A percentile compares a stretch with the other conserved stretches of the same genome.
These are phyloP conservation scores for Pichia heedii DNA, from an alignment of 805 yeast species.

Conservation along the genomic window DNA sequence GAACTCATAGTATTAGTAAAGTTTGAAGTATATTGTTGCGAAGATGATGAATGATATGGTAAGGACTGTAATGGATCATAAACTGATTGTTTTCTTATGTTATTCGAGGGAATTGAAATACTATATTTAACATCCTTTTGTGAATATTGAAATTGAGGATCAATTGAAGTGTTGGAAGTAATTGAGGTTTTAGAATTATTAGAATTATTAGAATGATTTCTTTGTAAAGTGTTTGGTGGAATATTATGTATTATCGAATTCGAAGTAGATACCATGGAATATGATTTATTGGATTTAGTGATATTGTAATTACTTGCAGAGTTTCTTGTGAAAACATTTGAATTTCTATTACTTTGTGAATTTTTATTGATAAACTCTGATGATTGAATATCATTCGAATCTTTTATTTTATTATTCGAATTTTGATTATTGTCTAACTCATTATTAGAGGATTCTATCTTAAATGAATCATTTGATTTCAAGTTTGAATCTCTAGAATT, in stretches of 20 bases:
- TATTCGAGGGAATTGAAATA: slow-evolving; percentile 15
- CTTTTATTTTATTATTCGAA: too few species aligned
- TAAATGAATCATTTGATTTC: too few species aligned
- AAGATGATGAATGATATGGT: slow-evolving; percentile 3
- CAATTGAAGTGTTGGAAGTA: neutral
- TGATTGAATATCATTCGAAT: too few species aligned
- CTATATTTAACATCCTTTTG: slow-evolving; percentile 27
- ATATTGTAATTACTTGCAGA: neutral
- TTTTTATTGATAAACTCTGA: neutral
- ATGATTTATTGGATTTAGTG: neutral
- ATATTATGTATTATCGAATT: neutral
- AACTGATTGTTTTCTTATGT: slow-evolving; percentile 33
- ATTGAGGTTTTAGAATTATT: neutral
- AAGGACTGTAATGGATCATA: slow-evolving; percentile 27
- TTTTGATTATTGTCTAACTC: too few species aligned
- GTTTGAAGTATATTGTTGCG: neutral
- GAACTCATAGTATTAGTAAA: neutral
- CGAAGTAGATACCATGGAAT: neutral
- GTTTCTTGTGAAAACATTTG: neutral
- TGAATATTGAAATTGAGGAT: slow-evolving; percentile 18
- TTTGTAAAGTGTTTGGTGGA: neutral
- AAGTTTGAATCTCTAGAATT: too few species aligned
- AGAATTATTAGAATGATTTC: neutral
- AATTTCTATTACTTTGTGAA: neutral
- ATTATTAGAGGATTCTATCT: too few species aligned